Conservation (phyloP, 164 flowering plant species). For the Litsea cubeba region DNA sequence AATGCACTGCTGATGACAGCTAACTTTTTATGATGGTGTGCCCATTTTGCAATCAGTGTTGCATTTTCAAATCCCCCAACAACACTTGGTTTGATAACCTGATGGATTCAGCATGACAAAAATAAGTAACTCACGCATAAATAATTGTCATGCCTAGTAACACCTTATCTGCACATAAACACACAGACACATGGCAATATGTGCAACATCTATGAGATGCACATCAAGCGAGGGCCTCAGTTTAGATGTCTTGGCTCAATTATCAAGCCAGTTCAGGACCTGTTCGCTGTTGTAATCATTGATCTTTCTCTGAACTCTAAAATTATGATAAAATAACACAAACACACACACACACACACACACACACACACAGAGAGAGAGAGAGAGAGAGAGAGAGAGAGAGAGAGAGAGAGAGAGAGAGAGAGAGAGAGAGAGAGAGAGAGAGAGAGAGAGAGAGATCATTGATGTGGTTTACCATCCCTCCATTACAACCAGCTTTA, state of each 20-base stretch:
- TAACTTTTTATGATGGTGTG: slow-evolving; percentile 73
- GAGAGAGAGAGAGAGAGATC: too few relatives aligned
- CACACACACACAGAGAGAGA: too few relatives aligned
- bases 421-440: too few relatives aligned
- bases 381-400: too few relatives aligned
- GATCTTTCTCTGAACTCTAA: too few relatives aligned
- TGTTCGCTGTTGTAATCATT: too few relatives aligned
- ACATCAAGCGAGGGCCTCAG: background rate
- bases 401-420: too few relatives aligned
- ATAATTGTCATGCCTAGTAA: background rate
- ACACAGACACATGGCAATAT: background rate
- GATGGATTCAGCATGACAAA: slow-evolving; percentile 12
- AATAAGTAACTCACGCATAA: slow-evolving; percentile 1
- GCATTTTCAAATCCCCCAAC: slow-evolving; percentile 95
- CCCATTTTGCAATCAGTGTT: slow-evolving; percentile 74
- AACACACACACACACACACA: too few relatives aligned
- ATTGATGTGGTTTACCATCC: too few relatives aligned
- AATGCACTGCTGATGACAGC: slow-evolving; percentile 84
- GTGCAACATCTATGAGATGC: background rate
- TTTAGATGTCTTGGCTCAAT: background rate
- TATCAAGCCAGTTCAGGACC: background rate
- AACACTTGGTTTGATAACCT: slow-evolving; percentile 94
- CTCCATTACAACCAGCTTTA: too few relatives aligned
- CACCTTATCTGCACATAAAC: background rate
- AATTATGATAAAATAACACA: too few relatives aligned